Conservation (phyloP, 176 grass and related monocot genomes). For the Carex scoparia region DNA sequence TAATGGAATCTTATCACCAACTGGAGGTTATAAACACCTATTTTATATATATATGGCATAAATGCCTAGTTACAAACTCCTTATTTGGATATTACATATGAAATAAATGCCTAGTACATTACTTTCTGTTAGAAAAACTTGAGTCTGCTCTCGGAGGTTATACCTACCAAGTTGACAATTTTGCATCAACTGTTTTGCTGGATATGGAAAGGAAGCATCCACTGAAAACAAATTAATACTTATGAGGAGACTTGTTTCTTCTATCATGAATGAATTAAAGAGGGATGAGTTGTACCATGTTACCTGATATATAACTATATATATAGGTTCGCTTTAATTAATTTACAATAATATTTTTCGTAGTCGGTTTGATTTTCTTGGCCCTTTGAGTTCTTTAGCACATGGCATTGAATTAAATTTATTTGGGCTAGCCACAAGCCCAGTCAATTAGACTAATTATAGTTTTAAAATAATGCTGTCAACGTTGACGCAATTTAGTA, state of each 20-base stretch:
- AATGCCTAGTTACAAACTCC: not conserved
- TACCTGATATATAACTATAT: not conserved
- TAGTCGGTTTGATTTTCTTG: not conserved
- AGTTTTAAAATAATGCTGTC: not conserved
- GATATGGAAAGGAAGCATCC: not conserved
- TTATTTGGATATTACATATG: not conserved
- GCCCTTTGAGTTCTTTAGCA: not conserved
- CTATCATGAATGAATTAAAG: conserved; percentile 10
- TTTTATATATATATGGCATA: not conserved
- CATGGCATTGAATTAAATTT: not conserved
- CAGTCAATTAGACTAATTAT: not conserved
- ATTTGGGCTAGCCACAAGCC: not conserved
- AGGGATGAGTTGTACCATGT: conserved; percentile 22
- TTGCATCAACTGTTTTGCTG: not conserved
- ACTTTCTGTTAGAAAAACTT: not conserved
- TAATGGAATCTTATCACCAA: not conserved
- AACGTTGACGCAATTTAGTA: not conserved
- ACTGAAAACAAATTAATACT: not conserved
- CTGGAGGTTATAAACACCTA: conserved; percentile 4
- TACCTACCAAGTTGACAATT: not conserved
- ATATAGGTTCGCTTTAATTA: not conserved
- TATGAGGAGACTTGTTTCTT: not conserved
- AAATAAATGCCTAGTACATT: not conserved
- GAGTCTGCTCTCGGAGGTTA: not conserved
- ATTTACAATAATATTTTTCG: not conserved